Percentiles rank a stretch among this genome's conserved stretches.
Conservation (phyloP, 2,329 filamentous ascomycete genomes). For the Cryphonectria carpinicola region DNA sequence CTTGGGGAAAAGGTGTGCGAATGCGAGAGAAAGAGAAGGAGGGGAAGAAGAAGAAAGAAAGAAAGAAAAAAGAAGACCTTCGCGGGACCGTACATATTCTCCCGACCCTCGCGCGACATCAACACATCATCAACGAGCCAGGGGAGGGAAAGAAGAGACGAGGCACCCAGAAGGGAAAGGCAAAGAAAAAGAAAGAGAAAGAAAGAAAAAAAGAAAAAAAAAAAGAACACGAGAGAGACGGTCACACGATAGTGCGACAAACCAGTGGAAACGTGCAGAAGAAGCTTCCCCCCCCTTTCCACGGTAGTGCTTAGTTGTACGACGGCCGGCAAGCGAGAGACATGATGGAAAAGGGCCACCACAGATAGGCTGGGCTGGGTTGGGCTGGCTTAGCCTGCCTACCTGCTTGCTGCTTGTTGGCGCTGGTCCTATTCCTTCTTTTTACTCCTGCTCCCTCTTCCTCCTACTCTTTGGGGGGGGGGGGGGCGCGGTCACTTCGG, state of each 20-base stretch:
- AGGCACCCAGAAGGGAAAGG: not conserved
- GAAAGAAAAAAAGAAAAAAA: not conserved
- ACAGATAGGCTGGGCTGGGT: not conserved
- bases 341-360: not conserved
- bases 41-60: not conserved
- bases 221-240: conserved; percentile 1
- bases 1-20: not conserved
- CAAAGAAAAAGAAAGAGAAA: not conserved
- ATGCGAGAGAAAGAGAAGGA: not conserved
- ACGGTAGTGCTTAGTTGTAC: conserved; percentile 12
- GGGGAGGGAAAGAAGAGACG: not conserved
- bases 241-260: conserved; percentile 22
- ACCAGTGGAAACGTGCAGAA: conserved; percentile 14
- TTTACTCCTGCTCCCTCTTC: not conserved
- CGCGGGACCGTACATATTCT: conserved; percentile 9
- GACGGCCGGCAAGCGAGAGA: conserved; percentile 27
- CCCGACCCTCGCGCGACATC: not conserved
- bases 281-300: conserved; percentile 9
- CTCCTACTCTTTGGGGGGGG: not conserved
- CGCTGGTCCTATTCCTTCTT: not conserved
- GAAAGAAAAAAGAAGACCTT: not conserved
- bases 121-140: not conserved
- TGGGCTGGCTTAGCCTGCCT: not conserved
- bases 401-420: not conserved
- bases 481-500: not conserved